These are phyloP conservation scores for Beauveria australis DNA, from an alignment of 2,329 filamentous ascomycete genomes.

Conservation along the genomic window DNA sequence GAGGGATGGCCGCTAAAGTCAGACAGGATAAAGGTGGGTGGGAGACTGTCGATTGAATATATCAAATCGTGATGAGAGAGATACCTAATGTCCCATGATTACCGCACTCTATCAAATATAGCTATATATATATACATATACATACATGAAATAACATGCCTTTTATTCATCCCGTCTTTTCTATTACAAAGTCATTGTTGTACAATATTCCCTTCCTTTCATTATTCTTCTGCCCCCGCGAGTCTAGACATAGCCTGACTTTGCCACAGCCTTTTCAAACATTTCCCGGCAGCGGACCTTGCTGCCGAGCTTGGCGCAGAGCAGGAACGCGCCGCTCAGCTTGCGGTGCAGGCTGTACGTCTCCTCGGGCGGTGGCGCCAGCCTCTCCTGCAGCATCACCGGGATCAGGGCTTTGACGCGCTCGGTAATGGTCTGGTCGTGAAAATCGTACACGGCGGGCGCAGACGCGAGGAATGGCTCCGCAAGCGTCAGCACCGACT, in stretches of 20 bases:
- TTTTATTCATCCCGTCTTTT: background rate
- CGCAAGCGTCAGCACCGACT: constrained; percentile 79
- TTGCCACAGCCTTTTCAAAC: constrained; percentile 53
- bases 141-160: background rate
- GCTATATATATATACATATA: constrained; percentile 1
- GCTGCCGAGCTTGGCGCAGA: constrained; percentile 82
- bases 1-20: constrained; percentile 9
- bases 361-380: constrained; percentile 91
- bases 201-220: background rate
- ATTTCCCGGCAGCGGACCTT: constrained; percentile 72
- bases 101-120: background rate
- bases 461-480: constrained; percentile 77
- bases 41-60: background rate
- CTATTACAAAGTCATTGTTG: background rate
- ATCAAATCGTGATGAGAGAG: constrained; percentile 3
- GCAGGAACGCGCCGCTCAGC: constrained; percentile 84
- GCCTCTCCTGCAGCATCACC: constrained; percentile 80
- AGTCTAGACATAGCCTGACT: constrained; percentile 23
- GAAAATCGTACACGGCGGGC: constrained; percentile 83
- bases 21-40: no score
- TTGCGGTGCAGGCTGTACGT: constrained; percentile 95
- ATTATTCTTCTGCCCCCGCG: background rate
- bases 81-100: constrained; percentile 5
- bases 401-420: constrained; percentile 83
- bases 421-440: constrained; percentile 92